These are phyloP conservation scores for Penicillium ochrochloron DNA, from an alignment of 495 filamentous ascomycete species.

Conservation along the genomic window DNA sequence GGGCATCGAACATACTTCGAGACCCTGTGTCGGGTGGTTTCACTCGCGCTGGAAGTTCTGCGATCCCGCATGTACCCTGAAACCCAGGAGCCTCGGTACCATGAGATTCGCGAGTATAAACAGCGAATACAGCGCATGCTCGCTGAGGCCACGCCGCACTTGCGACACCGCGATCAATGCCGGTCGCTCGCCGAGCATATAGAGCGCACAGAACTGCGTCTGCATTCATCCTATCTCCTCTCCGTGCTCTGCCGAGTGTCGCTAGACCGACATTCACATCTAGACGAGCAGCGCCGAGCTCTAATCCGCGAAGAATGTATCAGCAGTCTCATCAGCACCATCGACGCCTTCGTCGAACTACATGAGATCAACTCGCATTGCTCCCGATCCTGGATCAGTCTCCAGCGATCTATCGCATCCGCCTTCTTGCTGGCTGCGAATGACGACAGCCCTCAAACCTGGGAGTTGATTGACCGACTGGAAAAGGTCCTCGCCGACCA, in stretches of 20 bases:
- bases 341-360: conserved; percentile 52
- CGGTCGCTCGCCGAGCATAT: conserved; percentile 54
- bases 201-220: conserved; percentile 58
- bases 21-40: conserved; percentile 58
- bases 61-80: conserved; percentile 52
- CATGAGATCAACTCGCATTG: conserved; percentile 46
- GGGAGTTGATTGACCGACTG: conserved; percentile 45
- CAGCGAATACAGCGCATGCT: conserved; percentile 56
- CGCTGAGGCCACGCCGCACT: conserved; percentile 54
- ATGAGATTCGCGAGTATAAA: conserved; percentile 56
- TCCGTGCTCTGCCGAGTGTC: conserved; percentile 63
- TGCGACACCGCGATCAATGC: conserved; percentile 55
- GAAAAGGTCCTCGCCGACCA: conserved; percentile 49
- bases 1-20: conserved; percentile 58
- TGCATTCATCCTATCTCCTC: conserved; percentile 62
- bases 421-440: conserved; percentile 52
- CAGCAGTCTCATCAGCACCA: conserved; percentile 43
- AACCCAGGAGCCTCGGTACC: conserved; percentile 43
- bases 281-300: conserved; percentile 38
- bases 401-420: conserved; percentile 52
- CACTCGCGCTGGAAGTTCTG: conserved; percentile 58
- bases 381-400: conserved; percentile 54
- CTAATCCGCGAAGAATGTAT: conserved; percentile 53
- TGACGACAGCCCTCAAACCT: conserved; percentile 44
- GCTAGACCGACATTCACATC: conserved; percentile 49